These are phyloP conservation scores for Ochromonas danica DNA, from an alignment of 108 stramenopile genomes.

Conservation along the genomic window DNA sequence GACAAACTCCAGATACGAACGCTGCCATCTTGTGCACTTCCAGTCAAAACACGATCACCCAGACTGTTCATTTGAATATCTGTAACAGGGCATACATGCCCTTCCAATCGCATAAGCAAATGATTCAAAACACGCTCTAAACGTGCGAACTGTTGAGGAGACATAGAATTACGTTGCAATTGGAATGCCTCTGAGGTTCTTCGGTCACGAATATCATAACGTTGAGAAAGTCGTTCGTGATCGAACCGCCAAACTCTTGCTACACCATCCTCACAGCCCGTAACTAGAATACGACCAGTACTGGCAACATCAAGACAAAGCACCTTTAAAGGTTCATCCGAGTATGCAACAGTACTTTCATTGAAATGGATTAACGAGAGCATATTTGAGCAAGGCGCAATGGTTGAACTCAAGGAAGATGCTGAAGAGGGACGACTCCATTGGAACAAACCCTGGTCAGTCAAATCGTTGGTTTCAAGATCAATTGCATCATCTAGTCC, in stretches of 20 bases:
- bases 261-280: constrained; percentile 82
- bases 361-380: background rate
- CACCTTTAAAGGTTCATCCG: constrained; percentile 63
- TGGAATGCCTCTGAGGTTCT: background rate
- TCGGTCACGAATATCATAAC: background rate
- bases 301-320: constrained; percentile 80
- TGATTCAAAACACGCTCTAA: background rate
- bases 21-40: constrained; percentile 43
- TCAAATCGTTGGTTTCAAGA: too few relatives aligned
- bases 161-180: background rate
- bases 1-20: constrained; percentile 49
- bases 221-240: background rate
- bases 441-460: background rate
- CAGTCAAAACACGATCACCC: constrained; percentile 51
- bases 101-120: constrained; percentile 38
- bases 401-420: background rate
- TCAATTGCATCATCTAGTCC: background rate
- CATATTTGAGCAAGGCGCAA: background rate
- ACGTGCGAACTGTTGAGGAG: background rate
- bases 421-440: background rate
- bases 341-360: background rate
- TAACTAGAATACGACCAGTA: constrained; percentile 74
- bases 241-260: constrained; percentile 67
- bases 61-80: constrained; percentile 42
- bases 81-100: constrained; percentile 46